Evolutionary conservation across 345 rosid species (phyloP).

Genomic region (Punica granatum): DNA sequence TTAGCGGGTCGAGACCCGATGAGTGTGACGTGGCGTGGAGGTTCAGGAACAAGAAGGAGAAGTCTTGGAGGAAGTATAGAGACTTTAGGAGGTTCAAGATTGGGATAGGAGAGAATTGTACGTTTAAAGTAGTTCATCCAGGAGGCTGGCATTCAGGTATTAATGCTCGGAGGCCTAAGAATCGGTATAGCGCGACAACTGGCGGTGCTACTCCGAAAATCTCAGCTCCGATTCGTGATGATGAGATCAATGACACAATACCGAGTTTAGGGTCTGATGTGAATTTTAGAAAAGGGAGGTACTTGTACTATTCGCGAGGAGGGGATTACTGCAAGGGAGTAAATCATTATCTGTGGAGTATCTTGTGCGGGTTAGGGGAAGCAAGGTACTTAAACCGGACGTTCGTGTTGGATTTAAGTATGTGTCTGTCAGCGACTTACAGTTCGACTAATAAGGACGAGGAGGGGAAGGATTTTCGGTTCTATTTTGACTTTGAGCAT

Average conservation of each 20-base stretch:
- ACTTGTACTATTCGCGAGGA: conserved; percentile 80
- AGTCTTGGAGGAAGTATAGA: conserved; percentile 88
- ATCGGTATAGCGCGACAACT: conserved; percentile 17
- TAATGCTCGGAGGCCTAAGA: conserved; percentile 56
- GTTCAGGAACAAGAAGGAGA: conserved; percentile 89
- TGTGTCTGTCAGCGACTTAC: conserved; percentile 64
- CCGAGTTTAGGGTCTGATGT: conserved; percentile 48
- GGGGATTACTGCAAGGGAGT: conserved; percentile 94
- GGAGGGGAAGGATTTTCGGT: conserved; percentile 88
- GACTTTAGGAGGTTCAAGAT: conserved; percentile 87
- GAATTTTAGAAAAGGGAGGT: conserved; percentile 70
- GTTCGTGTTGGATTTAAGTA: conserved; percentile 81
- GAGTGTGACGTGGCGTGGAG: conserved; percentile 92
- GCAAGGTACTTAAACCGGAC: conserved; percentile 90
- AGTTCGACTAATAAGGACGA: conserved; percentile 64
- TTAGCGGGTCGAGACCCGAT: conserved; percentile 55
- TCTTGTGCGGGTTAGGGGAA: conserved; percentile 93
- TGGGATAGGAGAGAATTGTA: conserved; percentile 54
- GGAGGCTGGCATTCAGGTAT: conserved; percentile 83
- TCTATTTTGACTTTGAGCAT: conserved; percentile 87
- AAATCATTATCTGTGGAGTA: conserved; percentile 94
- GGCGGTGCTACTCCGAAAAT: conserved; percentile 23
- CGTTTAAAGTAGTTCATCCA: conserved; percentile 45
- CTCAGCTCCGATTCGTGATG: conserved; percentile 23
- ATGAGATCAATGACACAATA: conserved; percentile 63